Evolutionary conservation across 805 yeast genomes (phyloP), one percentile per base, ranked within the genome.

Genomic region (Lipomyces anomalus): DNA sequence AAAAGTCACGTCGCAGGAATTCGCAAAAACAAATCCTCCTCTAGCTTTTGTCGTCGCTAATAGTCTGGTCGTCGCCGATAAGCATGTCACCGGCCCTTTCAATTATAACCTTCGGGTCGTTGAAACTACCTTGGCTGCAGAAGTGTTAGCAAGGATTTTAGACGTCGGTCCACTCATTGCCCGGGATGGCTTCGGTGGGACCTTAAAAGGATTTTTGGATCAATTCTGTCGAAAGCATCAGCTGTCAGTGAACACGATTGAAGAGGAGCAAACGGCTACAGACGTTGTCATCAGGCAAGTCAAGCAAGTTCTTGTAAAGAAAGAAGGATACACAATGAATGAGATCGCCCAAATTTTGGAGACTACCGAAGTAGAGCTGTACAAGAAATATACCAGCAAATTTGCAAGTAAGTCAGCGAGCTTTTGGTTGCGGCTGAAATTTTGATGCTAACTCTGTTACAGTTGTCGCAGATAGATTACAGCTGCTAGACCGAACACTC

Each of bases 91-190:
- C 1, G 87, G 82, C 1, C 85, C 88, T 0, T 64, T 71, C 5
- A 78, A 79, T 62, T 82, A 82, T 62, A 82, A 82, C 58, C 67
- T 82, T 55, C 71, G 89, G 36, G 87, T 80, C 1, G 86, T 80
- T 11, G 88, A 82, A 59, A 82, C 78, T 34, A 78, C 82, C 1
- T 66, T 80, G n/a, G 84, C 84, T 3, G 79, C 85, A 0, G 76
- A 74, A 38, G 62, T 77, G 9, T 62, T 82, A 48, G 84, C 82
- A 6, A 58, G 67, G 29, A 67, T 67, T 50, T 69, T 72, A 39
- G 72, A 70, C 9, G 61, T 78, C 40, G 78, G 80, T 1, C 75
- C 76, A 49, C 67, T 79, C 26, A 62, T 64, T 22, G 46, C 49
- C n/a, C 38, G 47, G 6, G 57, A 44, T 38, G 57, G 57, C 20